Conservation (phyloP, 495 filamentous ascomycete species). For the Aspergillus indologenus region DNA sequence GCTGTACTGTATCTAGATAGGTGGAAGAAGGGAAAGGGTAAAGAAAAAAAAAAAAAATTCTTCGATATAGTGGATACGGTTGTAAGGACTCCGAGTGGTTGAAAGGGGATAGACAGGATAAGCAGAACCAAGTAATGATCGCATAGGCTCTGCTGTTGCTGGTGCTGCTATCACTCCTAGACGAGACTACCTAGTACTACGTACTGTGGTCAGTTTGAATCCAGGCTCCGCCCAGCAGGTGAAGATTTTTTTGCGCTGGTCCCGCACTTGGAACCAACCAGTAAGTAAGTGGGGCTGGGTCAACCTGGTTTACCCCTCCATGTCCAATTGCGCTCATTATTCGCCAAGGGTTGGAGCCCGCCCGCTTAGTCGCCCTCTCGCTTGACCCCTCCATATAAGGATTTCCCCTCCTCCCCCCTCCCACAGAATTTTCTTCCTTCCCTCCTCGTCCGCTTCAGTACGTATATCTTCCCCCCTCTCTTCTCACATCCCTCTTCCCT, state of each 20-base stretch:
- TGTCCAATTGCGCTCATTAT: conserved; percentile 29
- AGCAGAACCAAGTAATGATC: not conserved
- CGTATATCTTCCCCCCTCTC: conserved; percentile 41
- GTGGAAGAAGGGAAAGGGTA: conserved; percentile 8
- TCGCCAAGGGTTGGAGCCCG: conserved; percentile 42
- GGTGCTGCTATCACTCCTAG: too few species aligned
- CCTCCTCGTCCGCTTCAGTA: conserved; percentile 49
- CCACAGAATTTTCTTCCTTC: conserved; percentile 43
- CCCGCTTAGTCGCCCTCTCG: conserved; percentile 44
- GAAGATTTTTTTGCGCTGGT: conserved; percentile 41
- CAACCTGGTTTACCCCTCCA: conserved; percentile 20
- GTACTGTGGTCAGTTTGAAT: too few species aligned
- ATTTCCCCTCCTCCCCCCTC: conserved; percentile 47
- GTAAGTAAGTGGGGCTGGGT: conserved; percentile 19
- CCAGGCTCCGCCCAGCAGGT: conserved; percentile 19
- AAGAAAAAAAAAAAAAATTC: conserved; percentile 31
- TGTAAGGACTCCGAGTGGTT: conserved; percentile 20
- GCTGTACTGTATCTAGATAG: too few species aligned
- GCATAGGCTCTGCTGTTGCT: conserved; percentile 15
- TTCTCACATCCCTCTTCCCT: not conserved
- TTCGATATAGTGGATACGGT: conserved; percentile 15
- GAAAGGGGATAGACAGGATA: conserved; percentile 42
- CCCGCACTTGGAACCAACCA: conserved; percentile 16
- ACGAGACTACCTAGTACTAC: too few species aligned
- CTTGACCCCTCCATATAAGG: conserved; percentile 54